Percentiles rank a stretch among this genome's conserved stretches.
phyloP scores from a whole-genome alignment of 2,329 filamentous ascomycete species.

The Xylariomycetidae sp. region DNA sequence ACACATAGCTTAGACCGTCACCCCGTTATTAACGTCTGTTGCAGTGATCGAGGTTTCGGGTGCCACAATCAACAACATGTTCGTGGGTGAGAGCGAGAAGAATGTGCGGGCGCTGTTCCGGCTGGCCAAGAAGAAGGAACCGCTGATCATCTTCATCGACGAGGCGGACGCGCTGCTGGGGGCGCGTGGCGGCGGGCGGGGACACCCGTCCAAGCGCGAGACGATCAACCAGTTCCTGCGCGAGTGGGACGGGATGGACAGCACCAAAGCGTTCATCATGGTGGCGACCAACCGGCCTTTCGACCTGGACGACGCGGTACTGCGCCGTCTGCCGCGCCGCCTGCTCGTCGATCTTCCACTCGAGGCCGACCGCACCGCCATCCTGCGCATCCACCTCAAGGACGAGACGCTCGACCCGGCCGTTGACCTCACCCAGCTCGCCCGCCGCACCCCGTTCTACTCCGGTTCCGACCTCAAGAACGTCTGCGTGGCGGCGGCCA shows the following conservation, averaged over 20 bases:
- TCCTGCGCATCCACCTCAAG: slow-evolving; percentile 65
- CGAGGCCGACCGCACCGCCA: slow-evolving; percentile 58
- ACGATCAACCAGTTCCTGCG: slow-evolving; percentile 95
- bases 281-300: slow-evolving; percentile 94
- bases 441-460: slow-evolving; percentile 66
- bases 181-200: slow-evolving; percentile 56
- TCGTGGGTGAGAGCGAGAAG: slow-evolving; percentile 93
- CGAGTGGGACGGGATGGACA: slow-evolving; percentile 89
- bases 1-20: no score
- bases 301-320: slow-evolving; percentile 83
- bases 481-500: slow-evolving; percentile 70
- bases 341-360: slow-evolving; percentile 69
- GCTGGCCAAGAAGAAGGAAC: slow-evolving; percentile 82
- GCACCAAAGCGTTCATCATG: slow-evolving; percentile 90
- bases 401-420: slow-evolving; percentile 56
- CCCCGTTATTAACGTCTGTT: no score
- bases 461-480: slow-evolving; percentile 83
- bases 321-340: slow-evolving; percentile 67
- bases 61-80: slow-evolving; percentile 92
- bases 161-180: slow-evolving; percentile 92
- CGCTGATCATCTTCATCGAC: slow-evolving; percentile 93
- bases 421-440: slow-evolving; percentile 57
- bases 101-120: slow-evolving; percentile 89
- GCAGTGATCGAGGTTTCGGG: slow-evolving; percentile 88
- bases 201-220: slow-evolving; percentile 70